Base-by-base conservation (phyloP, 257 asterid genomes). In the Capsicum pubescens region DNA sequence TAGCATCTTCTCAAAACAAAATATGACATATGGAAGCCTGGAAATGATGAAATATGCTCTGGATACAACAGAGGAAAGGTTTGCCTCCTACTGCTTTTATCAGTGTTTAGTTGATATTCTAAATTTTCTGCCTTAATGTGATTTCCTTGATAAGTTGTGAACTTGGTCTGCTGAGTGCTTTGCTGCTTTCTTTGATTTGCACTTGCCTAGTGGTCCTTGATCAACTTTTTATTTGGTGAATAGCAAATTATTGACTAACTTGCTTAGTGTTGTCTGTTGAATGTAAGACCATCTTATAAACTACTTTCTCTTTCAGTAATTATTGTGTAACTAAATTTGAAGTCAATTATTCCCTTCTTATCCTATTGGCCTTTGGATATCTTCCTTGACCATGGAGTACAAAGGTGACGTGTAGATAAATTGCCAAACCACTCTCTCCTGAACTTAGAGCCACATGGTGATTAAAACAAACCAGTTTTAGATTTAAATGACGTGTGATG, bases 151-250 rank as follows among this genome's bases (percentile, higher is more conserved):
- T 66, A 46, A 66, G n/a, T 6, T 66, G 9, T 13, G 46, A 39
- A 39, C 44, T 39, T 59, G 66, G 72, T 32, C n/a, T 3, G 72
- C 72, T 32, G 48, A 32, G 70, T 36, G 10, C n/a, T 12, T 66
- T 32, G 72, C 72, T 66, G 72, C 72, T 66, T 63, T 35, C 48
- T 13, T 12, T 12, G 72, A 3, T 66, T 66, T 66, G 72, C 72
- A 66, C 72, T 32, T 32, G 46, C 72, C 72, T 66, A 5, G 72
- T 66, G 44, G 48, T 66, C 72, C 72, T 66, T 66, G 48, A 26
- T 26, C 32, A 26, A 26, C 32, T 26, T 64, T 64, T 7, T 13
- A 7, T 13, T 35, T 11, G 48, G 19, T 66, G n/a, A 66, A 35
- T 12, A 66, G 46, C 72, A 35, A 66, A 66, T 66, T 21, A 35